A percentile compares a stretch with the other conserved stretches of the same genome.
Evolutionary conservation across 2,329 filamentous ascomycete genomes (phyloP).

Genomic region (Verticillium albo-atrum): DNA sequence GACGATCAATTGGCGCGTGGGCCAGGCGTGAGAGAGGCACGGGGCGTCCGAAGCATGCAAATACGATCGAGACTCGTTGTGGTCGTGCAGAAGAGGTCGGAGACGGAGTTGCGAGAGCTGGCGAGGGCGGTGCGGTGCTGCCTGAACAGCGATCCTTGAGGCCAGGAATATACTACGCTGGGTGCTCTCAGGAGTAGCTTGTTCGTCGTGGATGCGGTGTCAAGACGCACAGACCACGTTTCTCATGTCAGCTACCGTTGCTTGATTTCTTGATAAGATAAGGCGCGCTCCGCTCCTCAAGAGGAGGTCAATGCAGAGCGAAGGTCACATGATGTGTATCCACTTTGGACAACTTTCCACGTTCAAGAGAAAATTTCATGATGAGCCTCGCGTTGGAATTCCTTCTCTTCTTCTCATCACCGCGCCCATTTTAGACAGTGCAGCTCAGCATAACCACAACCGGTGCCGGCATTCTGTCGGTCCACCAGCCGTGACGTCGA

Average conservation of each 20-base stretch:
- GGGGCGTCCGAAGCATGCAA: conserved; percentile 5
- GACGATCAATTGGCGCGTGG: conserved; percentile 20
- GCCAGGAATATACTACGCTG: neutral
- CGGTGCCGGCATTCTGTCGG: conserved; percentile 65
- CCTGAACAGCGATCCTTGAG: neutral
- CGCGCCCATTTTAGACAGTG: conserved; percentile 82
- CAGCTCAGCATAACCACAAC: conserved; percentile 63
- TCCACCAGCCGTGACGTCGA: conserved; percentile 43
- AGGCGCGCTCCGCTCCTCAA: too few relatives aligned
- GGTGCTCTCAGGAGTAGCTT: neutral
- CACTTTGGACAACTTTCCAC: neutral
- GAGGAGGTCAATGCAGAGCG: neutral
- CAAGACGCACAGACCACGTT: conserved; percentile 1
- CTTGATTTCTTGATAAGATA: neutral
- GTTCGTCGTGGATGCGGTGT: conserved; percentile 1
- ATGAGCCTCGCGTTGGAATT: neutral
- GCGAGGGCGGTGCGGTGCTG: neutral
- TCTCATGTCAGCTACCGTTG: neutral
- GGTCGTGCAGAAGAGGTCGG: neutral
- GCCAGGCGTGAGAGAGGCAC: conserved; percentile 13
- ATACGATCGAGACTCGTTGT: neutral
- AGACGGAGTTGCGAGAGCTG: neutral
- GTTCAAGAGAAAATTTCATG: conserved; percentile 7
- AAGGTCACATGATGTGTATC: conserved; percentile 6
- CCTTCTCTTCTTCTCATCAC: conserved; percentile 46